Evolutionary conservation across 768 basidiomycete genomes (phyloP).

Genomic region (Leucocoprinus leucothites): DNA sequence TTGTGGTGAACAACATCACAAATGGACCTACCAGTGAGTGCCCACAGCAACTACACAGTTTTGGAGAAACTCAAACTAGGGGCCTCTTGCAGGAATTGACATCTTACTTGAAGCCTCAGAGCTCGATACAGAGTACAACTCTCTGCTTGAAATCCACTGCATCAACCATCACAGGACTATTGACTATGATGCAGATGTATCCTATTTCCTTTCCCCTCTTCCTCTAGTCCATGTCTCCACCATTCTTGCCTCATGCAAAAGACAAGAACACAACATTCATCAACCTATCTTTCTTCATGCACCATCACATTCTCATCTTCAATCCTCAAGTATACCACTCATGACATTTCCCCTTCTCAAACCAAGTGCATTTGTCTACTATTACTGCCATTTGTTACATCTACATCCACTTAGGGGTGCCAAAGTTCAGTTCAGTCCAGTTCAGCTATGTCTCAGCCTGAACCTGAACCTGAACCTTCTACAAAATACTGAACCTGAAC

Average conservation of each 20-base stretch:
- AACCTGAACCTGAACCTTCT: too few relatives aligned
- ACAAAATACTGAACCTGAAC: too few relatives aligned
- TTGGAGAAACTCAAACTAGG: not conserved
- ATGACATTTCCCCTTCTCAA: not conserved
- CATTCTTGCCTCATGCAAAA: constrained; percentile 13
- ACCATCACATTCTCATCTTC: too few relatives aligned
- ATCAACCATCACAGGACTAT: constrained; percentile 70
- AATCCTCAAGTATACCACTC: not conserved
- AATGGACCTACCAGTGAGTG: not conserved
- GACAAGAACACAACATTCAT: constrained; percentile 5
- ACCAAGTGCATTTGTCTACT: not conserved
- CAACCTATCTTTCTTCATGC: not conserved
- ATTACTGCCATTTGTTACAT: not conserved
- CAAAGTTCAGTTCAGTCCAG: too few relatives aligned
- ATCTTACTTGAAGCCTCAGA: not conserved
- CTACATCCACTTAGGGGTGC: too few relatives aligned
- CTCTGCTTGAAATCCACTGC: not conserved
- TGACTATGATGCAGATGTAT: constrained; percentile 61
- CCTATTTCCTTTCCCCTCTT: constrained; percentile 17
- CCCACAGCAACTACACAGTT: not conserved
- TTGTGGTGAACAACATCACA: too few relatives aligned
- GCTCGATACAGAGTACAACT: not conserved
- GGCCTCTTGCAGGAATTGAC: not conserved
- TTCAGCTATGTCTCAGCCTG: too few relatives aligned
- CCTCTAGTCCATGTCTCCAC: constrained; percentile 15